Percentiles rank a stretch among this genome's conserved stretches.
These are phyloP conservation scores for Teratosphaeria destructans DNA, from an alignment of 2,329 filamentous ascomycete genomes.

Conservation along the genomic window DNA sequence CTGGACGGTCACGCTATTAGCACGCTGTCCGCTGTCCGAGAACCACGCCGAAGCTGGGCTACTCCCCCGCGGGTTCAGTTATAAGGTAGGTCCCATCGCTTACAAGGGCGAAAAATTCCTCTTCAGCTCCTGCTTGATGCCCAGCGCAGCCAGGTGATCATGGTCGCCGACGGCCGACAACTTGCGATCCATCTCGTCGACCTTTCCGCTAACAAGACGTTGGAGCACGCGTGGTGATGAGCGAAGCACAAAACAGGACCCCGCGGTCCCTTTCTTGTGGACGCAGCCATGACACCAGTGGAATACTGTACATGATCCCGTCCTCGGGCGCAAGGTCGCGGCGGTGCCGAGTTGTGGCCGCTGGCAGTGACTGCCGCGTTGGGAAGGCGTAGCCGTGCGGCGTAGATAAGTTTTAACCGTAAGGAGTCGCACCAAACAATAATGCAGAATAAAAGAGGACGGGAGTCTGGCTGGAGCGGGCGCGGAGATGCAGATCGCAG, in stretches of 20 bases:
- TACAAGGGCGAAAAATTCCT: constrained; percentile 46
- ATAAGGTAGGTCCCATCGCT: not conserved
- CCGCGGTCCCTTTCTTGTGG: not conserved
- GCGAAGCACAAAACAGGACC: not conserved
- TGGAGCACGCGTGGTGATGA: not conserved
- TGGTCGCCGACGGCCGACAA: constrained; percentile 27
- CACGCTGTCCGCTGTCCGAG: not conserved
- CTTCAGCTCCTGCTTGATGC: constrained; percentile 48
- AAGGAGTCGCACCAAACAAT: not conserved
- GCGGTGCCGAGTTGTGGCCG: not conserved
- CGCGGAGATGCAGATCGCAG: not conserved
- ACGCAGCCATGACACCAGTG: not conserved
- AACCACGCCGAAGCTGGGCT: not conserved
- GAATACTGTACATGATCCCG: not conserved
- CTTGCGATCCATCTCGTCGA: constrained; percentile 1
- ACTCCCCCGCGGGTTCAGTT: not conserved
- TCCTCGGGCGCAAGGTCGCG: not conserved
- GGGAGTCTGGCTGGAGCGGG: not conserved
- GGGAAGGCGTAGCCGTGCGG: not conserved
- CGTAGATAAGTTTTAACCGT: not conserved
- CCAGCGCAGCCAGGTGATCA: constrained; percentile 44
- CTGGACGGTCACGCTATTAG: not conserved
- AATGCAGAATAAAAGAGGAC: not conserved
- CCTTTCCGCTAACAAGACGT: not conserved
- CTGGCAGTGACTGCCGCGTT: not conserved